Evolutionary conservation across 257 asterid species (phyloP), one percentile per base, ranked within the genome.

Genomic region (Solanum peruvianum): DNA sequence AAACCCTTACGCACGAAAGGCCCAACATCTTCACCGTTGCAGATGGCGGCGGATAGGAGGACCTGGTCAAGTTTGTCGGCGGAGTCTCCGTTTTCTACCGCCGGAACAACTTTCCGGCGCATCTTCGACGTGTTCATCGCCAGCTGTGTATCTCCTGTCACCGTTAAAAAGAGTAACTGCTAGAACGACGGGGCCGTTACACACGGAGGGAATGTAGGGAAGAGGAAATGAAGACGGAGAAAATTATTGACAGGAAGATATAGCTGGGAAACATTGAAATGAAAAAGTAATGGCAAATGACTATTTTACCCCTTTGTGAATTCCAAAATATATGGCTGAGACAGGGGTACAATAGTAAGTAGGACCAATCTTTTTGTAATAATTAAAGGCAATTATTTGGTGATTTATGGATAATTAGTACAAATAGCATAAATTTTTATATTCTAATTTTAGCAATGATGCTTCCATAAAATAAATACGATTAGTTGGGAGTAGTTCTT

Each of bases 31-130:
- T 97, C 99, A 86, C 94, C 98, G 95, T 97, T 97, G 93, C 96
- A 92, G 92, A 97, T 96, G 88, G 98, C 94, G 87, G 95, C 89
- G 52, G 96, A 94, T 73, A 97, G 93, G 89, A 95, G 97, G 88
- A 94, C 91, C 91, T 93, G 99, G 90, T 97, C 99, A 77, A 94
- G 97, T 85, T 97, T 97, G 39, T 97, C 99, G 64, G 96, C 93
- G 8, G 98, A 90, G 81, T 95, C 98, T 12, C 93, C 96, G 91
- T 90, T 93, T 11, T 94, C 96, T 5, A 90, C 73, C 69, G 89
- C 93, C 89, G 99, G 97, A 60, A 90, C 95, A 4, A 94, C 92
- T 91, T 93, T 97, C 92, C 99, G 98, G 90, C 99, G 99, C 82
- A 86, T 67, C 91, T 88, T 95, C 6, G 93, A 64, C 37, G 97